These are phyloP conservation scores for Begonia masoniana DNA, from an alignment of 306 rosid species.

Conservation along the genomic window DNA sequence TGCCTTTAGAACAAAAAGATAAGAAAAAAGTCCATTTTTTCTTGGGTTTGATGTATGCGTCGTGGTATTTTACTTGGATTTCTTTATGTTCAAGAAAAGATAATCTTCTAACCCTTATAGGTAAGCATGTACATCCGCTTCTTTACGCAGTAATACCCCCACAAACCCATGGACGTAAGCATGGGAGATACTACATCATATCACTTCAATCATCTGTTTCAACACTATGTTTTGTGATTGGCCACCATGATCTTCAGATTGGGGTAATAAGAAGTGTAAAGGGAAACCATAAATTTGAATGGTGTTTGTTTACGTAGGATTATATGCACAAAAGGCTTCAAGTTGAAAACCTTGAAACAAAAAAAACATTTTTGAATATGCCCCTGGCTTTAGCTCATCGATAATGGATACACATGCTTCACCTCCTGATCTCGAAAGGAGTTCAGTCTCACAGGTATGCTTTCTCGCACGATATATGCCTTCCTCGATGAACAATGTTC, in stretches of 20 bases:
- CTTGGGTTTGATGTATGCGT: too few relatives aligned
- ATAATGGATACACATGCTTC: conserved; percentile 73
- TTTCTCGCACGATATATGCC: not conserved
- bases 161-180: conserved; percentile 62
- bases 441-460: conserved; percentile 76
- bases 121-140: conserved; percentile 86
- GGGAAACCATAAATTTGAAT: too few relatives aligned
- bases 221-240: not conserved
- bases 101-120: conserved; percentile 20
- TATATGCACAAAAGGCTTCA: conserved; percentile 60
- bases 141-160: conserved; percentile 83
- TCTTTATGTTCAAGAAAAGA: not conserved
- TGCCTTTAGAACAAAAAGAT: too few relatives aligned
- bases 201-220: conserved; percentile 10
- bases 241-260: not conserved
- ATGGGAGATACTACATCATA: conserved; percentile 64
- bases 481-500: not conserved
- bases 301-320: conserved; percentile 37
- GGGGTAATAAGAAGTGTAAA: too few relatives aligned
- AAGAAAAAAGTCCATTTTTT: too few relatives aligned
- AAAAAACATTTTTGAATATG: too few relatives aligned
- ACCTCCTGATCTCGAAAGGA: conserved; percentile 93
- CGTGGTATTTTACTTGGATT: too few relatives aligned
- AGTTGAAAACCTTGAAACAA: conserved; percentile 67
- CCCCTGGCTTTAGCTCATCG: conserved; percentile 78